Evolutionary conservation across 2,329 filamentous ascomycete genomes (phyloP), one percentile per base, ranked within the genome.

Genomic region (Leptoxyphium fumago): DNA sequence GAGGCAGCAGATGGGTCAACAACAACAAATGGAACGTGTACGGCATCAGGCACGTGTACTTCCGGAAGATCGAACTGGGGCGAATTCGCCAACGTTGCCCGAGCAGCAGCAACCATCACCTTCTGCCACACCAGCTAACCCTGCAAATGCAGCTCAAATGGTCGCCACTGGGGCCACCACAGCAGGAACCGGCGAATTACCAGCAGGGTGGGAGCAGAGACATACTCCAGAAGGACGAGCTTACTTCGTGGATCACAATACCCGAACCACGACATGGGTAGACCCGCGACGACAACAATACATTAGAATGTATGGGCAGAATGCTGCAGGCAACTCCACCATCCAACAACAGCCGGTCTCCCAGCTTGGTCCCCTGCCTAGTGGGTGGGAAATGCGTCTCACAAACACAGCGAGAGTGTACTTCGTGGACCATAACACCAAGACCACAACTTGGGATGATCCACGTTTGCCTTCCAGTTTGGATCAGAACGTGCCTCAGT

Each of bases 381-480:
- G 91, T 58, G 91, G 91, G 2, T 98, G 91, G 91, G 91, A 98
- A 72, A 98, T 98, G 91, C 85, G 91, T 48, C 78, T 98, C 42
- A 98, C 91, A 43, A 96, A 98, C 64, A 98, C 91, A 11, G 91
- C 91, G 26, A 77, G 91, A 47, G 91, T 98, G 13, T 98, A 98
- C 67, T 98, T 98, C 64, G 91, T 98, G 39, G 91, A 98, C 59
- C 91, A 98, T 69, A 98, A 98, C 68, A 98, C 91, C 39, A 98
- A 98, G 72, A 98, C 91, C 0, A 98, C 91, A 2, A 98, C 91
- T 1, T 98, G 91, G 91, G 91, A 98, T 60, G 91, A 98, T 59
- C 91, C 91, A 30, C 78, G 91, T 59, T 70, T 98, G 53, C 91
- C 91, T 18, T 96, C 89, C 2, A 96, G 91, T 1, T 71, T 98